Conservation (phyloP, 495 filamentous ascomycete genomes). For the Astrothelium subdiscretum region DNA sequence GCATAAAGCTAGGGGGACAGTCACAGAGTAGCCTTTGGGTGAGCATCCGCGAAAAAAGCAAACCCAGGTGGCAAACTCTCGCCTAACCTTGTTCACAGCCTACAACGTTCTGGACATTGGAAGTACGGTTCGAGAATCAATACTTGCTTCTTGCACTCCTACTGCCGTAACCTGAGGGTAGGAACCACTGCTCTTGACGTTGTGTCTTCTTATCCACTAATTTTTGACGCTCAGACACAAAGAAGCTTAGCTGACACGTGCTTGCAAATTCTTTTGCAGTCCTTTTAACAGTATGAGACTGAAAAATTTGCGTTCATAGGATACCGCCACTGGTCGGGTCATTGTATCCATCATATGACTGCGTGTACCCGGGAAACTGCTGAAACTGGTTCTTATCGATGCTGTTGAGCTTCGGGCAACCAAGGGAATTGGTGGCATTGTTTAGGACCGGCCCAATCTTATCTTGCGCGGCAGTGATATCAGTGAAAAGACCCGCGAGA, state of each 20-base stretch:
- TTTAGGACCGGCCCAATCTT: background rate
- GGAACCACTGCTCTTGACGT: too few species aligned
- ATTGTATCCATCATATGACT: background rate
- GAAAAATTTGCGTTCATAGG: background rate
- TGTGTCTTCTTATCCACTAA: too few species aligned
- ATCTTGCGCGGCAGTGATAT: background rate
- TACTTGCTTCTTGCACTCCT: background rate
- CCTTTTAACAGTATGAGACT: background rate
- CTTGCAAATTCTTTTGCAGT: too few species aligned
- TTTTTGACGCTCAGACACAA: too few species aligned
- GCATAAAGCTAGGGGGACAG: background rate
- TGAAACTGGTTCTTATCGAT: slow-evolving; percentile 1
- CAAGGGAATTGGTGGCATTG: background rate
- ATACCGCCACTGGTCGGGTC: background rate
- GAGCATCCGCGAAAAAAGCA: background rate
- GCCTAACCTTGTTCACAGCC: background rate
- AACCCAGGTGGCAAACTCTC: background rate
- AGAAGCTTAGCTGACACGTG: too few species aligned
- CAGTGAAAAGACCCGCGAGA: background rate
- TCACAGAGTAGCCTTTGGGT: background rate
- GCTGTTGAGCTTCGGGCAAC: background rate
- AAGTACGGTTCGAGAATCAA: background rate
- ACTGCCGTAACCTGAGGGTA: background rate
- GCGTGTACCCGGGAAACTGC: slow-evolving; percentile 3
- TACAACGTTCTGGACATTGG: background rate